Evolutionary conservation across 805 yeast genomes (phyloP).

Genomic region (Danielia oregonensis): DNA sequence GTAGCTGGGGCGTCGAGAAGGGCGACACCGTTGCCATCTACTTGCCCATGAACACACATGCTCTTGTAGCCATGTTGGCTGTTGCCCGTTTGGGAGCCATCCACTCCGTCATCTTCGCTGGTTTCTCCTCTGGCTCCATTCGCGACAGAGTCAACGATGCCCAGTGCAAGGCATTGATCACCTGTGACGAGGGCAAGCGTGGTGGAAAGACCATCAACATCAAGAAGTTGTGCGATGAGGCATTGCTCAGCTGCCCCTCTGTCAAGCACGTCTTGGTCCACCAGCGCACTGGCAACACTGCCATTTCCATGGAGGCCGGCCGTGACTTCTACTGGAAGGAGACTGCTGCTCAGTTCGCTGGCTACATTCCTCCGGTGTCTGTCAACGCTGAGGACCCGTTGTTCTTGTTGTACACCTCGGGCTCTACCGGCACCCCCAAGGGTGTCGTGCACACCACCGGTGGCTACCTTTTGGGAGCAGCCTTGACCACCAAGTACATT

Average conservation of each 20-base stretch:
- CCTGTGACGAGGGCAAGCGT: conserved; percentile 79
- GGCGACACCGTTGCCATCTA: conserved; percentile 87
- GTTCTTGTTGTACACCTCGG: conserved; percentile 79
- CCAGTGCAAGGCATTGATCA: conserved; percentile 64
- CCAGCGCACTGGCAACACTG: conserved; percentile 65
- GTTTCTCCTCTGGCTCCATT: conserved; percentile 70
- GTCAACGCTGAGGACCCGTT: conserved; percentile 79
- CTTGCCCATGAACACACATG: conserved; percentile 84
- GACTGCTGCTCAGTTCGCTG: conserved; percentile 60
- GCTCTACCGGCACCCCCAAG: conserved; percentile 86
- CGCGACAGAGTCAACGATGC: conserved; percentile 73
- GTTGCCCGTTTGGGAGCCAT: conserved; percentile 78
- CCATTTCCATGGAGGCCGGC: conserved; percentile 45
- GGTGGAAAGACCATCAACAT: conserved; percentile 81
- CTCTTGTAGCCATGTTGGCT: conserved; percentile 71
- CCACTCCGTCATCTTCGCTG: conserved; percentile 84
- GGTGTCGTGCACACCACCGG: conserved; percentile 82
- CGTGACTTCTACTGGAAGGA: conserved; percentile 80
- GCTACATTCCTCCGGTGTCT: conserved; percentile 70
- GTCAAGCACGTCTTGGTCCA: conserved; percentile 69
- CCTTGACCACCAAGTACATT: conserved; percentile 67
- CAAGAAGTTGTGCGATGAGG: conserved; percentile 80
- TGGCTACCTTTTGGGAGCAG: conserved; percentile 73
- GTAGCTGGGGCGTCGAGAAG: conserved; percentile 63
- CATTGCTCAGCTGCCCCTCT: conserved; percentile 59